Base-by-base conservation (phyloP, 1,139 yeast species). In the Petasospora rhodanensis region DNA sequence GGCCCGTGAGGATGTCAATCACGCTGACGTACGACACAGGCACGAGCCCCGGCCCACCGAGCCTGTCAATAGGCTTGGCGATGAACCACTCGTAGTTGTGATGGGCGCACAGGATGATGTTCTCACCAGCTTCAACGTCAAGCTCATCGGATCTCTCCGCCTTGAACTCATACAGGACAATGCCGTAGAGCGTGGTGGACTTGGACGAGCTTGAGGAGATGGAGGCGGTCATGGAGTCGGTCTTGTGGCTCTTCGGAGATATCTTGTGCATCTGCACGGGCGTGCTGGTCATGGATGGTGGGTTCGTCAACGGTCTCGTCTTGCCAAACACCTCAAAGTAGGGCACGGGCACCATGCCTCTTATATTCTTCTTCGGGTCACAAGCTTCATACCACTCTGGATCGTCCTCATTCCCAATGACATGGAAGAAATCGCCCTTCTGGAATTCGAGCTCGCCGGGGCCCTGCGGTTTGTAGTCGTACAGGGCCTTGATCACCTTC, bases 1-100 rank as follows among this genome's bases (percentile, higher is more conserved):
- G 56, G 18, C 79, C 81, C 1, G 84, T 66, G 22, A 78, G 66
- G 40, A 87, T 71, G 56, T 91, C 95, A 26, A 91, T 76, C 29
- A 91, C 74, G 52, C 85, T 84, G 20, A 91, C 94, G 54, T 84
- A 91, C 18, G 86, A 76, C 4, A 85, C 93, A 0, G 98, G 98
- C 10, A 91, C 94, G 37, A 91, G 68, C 1, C 98, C 98, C 0
- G 97, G 97, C 0, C 97, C 98, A 12, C 98, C 98, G 31, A 91
- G 67, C 34, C 96, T 68, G 42, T 93, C 94, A 34, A 91, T 84
- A 7, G 96, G 96, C 56, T 91, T 91, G 11, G 97, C 97, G 38
- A 91, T 93, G 52, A 87, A 89, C 98, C 98, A 91, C 60, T 91
- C 98, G 47, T 71, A 85, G 40, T 86, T 91, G 53, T 91, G 94